Base-by-base conservation (phyloP, 192 early-diverging fungal species). In the Entomortierella lignicola region DNA sequence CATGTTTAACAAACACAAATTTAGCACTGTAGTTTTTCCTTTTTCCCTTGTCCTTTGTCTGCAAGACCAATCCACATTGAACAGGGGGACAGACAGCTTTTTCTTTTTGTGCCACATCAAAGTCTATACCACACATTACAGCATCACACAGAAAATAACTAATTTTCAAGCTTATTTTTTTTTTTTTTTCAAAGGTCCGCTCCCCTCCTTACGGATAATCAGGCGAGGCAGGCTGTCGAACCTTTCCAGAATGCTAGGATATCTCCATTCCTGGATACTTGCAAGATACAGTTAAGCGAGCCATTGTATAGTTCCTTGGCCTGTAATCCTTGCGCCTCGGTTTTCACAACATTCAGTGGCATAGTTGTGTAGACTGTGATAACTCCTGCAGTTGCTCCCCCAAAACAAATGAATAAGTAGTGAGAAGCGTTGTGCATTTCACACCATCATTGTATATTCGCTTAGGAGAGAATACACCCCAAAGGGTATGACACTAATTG, bases 341-440 rank as follows among this genome's bases (percentile, higher is more conserved):
- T 99, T 82, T 99, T 99, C 59, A 97, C 87, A 13, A 96, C 95
- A 80, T 98, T 96, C 25, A n/a, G n/a, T n/a, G n/a, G n/a, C n/a
- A n/a, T n/a, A n/a, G n/a, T n/a, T n/a, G n/a, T n/a, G n/a, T n/a
- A n/a, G n/a, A n/a, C n/a, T n/a, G n/a, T n/a, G n/a, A n/a, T n/a
- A n/a, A n/a, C n/a, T 98, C 69, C 21, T 96, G 96, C 34, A 37
- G 10, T 4, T 37, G 34, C 34, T 37, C 4, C 34, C n/a, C n/a
- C n/a, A n/a, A n/a, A n/a, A n/a, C n/a, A n/a, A n/a, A n/a, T n/a
- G n/a, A n/a, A n/a, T n/a, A n/a, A n/a, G n/a, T n/a, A n/a, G n/a
- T n/a, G n/a, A n/a, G n/a, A n/a, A n/a, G n/a, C n/a, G n/a, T n/a
- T n/a, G n/a, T n/a, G n/a, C n/a, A n/a, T 37, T 37, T 21, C 51